Conservation (phyloP, 2,329 filamentous ascomycete genomes). For the Neonectria hederae region DNA sequence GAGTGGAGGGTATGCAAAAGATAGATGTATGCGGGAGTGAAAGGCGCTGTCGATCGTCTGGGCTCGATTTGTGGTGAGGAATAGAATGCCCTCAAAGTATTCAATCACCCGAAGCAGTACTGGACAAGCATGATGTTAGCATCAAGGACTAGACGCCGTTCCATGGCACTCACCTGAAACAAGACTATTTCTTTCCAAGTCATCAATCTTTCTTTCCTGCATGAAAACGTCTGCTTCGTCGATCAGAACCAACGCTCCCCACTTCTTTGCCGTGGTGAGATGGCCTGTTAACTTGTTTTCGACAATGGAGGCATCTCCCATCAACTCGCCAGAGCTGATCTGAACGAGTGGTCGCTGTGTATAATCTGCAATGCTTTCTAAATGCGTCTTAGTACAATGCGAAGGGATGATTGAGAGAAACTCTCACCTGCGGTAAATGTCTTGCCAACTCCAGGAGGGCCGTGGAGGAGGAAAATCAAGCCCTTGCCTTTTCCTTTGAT, state of each 20-base stretch:
- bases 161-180: not conserved
- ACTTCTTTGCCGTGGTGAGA: not conserved
- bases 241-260: not conserved
- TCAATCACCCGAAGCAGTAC: not conserved
- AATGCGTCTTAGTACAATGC: not conserved
- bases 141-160: too few species aligned
- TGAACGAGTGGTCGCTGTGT: not conserved
- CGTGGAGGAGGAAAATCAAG: slow-evolving; percentile 5
- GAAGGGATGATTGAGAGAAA: not conserved
- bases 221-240: slow-evolving; percentile 9
- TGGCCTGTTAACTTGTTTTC: not conserved
- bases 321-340: not conserved
- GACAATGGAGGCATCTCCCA: not conserved
- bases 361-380: slow-evolving; percentile 11
- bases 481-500: slow-evolving; percentile 4
- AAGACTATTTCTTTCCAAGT: not conserved
- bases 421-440: slow-evolving; percentile 6
- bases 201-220: not conserved
- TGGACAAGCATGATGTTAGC: not conserved
- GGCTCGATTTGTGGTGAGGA: slow-evolving; percentile 1
- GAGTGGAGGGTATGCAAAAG: slow-evolving; percentile 2
- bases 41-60: slow-evolving; percentile 8
- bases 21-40: slow-evolving; percentile 10
- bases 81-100: slow-evolving; percentile 6
- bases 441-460: slow-evolving; percentile 3